These are phyloP conservation scores for Kalmanozyma brasiliensis DNA, from an alignment of 1,284 basidiomycete genomes.

Conservation along the genomic window DNA sequence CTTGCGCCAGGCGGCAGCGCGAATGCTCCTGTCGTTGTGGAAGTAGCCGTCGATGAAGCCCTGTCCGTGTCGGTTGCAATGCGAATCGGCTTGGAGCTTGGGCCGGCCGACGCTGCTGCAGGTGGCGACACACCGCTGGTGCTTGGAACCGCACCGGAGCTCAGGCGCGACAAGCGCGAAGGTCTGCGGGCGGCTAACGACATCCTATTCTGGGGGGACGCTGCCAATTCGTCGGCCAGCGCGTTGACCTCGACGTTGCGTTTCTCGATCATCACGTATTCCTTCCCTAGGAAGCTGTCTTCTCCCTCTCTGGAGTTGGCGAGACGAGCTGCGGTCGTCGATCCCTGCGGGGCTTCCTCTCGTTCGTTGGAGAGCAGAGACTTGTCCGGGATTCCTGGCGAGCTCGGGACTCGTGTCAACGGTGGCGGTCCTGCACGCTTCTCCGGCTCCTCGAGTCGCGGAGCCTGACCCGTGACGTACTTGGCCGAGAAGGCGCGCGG, in stretches of 20 bases:
- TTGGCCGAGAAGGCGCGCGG: conserved; percentile 44
- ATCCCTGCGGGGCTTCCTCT: conserved; percentile 4
- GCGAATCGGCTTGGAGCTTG: conserved; percentile 21
- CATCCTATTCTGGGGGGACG: conserved; percentile 37
- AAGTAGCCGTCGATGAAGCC: too few relatives aligned
- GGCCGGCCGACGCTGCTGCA: conserved; percentile 6
- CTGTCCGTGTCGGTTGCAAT: conserved; percentile 18
- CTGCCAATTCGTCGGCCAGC: conserved; percentile 70
- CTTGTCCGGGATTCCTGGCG: conserved; percentile 27
- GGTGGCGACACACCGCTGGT: conserved; percentile 27
- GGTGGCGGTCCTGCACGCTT: conserved; percentile 7
- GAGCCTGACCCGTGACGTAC: conserved; percentile 46
- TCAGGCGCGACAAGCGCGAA: conserved; percentile 46
- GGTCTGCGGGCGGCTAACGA: conserved; percentile 39
- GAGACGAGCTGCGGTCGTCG: not conserved
- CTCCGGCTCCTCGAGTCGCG: conserved; percentile 14
- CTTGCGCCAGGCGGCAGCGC: conserved; percentile 53
- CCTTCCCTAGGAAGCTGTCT: conserved; percentile 67
- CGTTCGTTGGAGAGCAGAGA: conserved; percentile 12
- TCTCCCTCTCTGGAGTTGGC: conserved; percentile 26
- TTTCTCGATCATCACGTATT: conserved; percentile 74
- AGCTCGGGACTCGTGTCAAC: conserved; percentile 27
- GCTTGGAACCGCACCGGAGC: conserved; percentile 19
- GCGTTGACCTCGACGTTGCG: conserved; percentile 73
- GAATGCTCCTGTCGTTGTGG: conserved; percentile 45